Conservation (phyloP, 805 yeast species). For the Saturnispora saitoi region DNA sequence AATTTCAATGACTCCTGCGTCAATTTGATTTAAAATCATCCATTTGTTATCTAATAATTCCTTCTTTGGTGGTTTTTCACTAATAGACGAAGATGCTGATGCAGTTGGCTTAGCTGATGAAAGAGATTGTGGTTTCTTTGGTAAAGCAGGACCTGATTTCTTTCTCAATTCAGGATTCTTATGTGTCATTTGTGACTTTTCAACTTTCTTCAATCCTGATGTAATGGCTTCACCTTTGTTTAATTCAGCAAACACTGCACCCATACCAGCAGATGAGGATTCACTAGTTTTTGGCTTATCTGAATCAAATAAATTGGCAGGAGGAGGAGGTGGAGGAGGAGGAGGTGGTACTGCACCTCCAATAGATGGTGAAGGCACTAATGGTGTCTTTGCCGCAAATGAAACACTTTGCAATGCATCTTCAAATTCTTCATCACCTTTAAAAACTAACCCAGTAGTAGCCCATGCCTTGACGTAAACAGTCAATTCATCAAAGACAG, state of each 20-base stretch:
- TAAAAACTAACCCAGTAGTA: conserved; percentile 82
- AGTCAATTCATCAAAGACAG: conserved; percentile 61
- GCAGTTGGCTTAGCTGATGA: conserved; percentile 23
- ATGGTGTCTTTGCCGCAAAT: conserved; percentile 6
- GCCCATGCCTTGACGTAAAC: conserved; percentile 69
- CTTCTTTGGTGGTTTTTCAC: conserved; percentile 41
- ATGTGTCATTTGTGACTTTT: conserved; percentile 88
- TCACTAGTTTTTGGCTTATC: conserved; percentile 20
- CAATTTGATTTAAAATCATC: conserved; percentile 68
- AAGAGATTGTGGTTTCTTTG: conserved; percentile 70
- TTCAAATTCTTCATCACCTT: conserved; percentile 50
- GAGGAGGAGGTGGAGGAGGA: conserved; percentile 80
- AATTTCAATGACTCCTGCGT: conserved; percentile 43
- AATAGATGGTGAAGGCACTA: conserved; percentile 20
- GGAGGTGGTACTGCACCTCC: conserved; percentile 31
- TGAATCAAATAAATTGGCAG: conserved; percentile 56
- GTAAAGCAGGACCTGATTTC: conserved; percentile 60
- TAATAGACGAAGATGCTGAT: conserved; percentile 9
- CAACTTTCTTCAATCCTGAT: conserved; percentile 82
- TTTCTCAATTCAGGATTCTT: conserved; percentile 78
- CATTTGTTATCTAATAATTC: conserved; percentile 84
- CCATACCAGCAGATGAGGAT: conserved; percentile 32
- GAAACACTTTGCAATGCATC: conserved; percentile 32
- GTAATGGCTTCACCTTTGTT: conserved; percentile 82
- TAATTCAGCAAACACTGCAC: conserved; percentile 86